Base-by-base conservation (phyloP, 805 yeast genomes). In the Monosporozyma servazzii region DNA sequence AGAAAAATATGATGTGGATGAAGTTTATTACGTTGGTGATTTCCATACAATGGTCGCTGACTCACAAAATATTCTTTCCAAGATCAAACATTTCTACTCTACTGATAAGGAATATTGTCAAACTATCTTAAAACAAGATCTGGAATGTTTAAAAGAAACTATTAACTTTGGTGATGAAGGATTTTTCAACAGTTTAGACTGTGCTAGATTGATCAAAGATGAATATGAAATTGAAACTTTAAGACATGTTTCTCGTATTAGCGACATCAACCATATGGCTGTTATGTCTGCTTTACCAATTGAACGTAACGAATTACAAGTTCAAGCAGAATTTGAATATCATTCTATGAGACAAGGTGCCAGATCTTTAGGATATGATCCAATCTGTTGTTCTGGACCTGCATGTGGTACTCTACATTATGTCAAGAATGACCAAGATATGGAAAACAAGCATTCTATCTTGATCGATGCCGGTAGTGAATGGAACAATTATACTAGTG, bases 381-480 rank as follows among this genome's bases (percentile, higher is more conserved):
- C 98, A 18, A 89, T 91, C 51, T 91, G 98, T 66, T 90, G 99
- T 62, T 78, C 95, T 2, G 99, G 98, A 0, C 83, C 95, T 31
- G 81, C 83, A 56, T 87, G 96, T 66, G 88, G 96, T 15, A 88
- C 96, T 2, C 75, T 91, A 54, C 99, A 91, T 67, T 91, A 90
- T 63, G 82, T 86, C 18, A 83, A 82, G 62, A 91, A 91, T 63
- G 93, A 89, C 60, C 84, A 80, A 48, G 71, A 75, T 3, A 62
- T 83, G 52, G 74, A 66, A 10, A 77, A 76, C 18, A 82, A 80
- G 61, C 80, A 78, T 46, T 77, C 90, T 5, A 76, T 91, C 11
- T 76, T 91, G 54, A 83, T 91, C 50, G 99, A 91, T 71, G 97
- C 98, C 8, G 99, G 99, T 51, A 96, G 96, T 2, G 98, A 91